phyloP scores from a whole-genome alignment of 805 yeast genomes.

The Blastobotrys muscicola region DNA sequence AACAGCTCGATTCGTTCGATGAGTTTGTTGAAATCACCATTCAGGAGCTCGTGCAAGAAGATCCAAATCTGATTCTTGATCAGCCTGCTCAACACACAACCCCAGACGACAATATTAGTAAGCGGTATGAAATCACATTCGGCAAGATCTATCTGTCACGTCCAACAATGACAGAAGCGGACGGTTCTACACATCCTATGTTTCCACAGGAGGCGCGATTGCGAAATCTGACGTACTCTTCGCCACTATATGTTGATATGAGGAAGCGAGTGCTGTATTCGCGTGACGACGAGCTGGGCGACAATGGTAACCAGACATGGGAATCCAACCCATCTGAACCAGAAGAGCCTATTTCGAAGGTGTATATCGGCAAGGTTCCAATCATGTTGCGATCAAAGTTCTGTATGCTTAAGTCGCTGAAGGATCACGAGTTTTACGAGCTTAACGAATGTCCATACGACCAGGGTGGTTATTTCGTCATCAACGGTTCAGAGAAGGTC shows the following conservation, averaged over 20 bases:
- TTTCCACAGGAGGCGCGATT: slow-evolving; percentile 97
- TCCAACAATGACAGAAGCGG: slow-evolving; percentile 98
- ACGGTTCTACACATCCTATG: slow-evolving; percentile 98
- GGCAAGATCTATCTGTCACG: slow-evolving; percentile 94
- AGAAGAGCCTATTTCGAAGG: slow-evolving; percentile 68
- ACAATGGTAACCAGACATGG: slow-evolving; percentile 45
- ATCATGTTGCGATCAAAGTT: slow-evolving; percentile 95
- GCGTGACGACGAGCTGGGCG: slow-evolving; percentile 47
- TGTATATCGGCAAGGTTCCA: slow-evolving; percentile 93
- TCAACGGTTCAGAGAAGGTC: slow-evolving; percentile 97
- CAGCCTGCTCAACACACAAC: slow-evolving; percentile 97
- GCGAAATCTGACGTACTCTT: slow-evolving; percentile 90
- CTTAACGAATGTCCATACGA: slow-evolving; percentile 98
- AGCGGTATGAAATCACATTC: slow-evolving; percentile 92
- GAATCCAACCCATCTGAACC: slow-evolving; percentile 46
- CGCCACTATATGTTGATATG: slow-evolving; percentile 95
- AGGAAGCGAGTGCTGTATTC: slow-evolving; percentile 79
- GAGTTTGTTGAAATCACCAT: slow-evolving; percentile 95
- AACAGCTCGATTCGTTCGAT: slow-evolving; percentile 95
- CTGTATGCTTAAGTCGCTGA: slow-evolving; percentile 82
- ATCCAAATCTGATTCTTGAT: slow-evolving; percentile 84
- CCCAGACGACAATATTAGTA: slow-evolving; percentile 79
- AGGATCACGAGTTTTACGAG: slow-evolving; percentile 89
- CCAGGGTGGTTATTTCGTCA: slow-evolving; percentile 98
- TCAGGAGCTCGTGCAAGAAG: slow-evolving; percentile 95